Evolutionary conservation across 2,329 filamentous ascomycete species (phyloP).

Genomic region (Xylaria sp.): DNA sequence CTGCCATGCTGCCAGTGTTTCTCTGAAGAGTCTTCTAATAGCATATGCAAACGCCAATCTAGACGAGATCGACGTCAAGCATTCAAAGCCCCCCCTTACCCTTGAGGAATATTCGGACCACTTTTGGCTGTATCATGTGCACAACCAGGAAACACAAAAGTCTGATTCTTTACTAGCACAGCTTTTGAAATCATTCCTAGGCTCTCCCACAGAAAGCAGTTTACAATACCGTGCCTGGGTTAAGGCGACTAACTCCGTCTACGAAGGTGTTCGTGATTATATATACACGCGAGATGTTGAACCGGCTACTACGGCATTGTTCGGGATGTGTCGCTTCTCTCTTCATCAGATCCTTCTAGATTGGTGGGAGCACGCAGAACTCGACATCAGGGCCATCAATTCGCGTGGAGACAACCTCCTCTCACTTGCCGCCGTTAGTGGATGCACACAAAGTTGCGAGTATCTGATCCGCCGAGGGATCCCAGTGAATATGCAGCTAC

Average conservation of each 20-base stretch:
- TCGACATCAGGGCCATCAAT: too few relatives aligned
- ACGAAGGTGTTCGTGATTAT: too few relatives aligned
- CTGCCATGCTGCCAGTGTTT: constrained; percentile 15
- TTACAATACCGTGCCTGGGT: constrained; percentile 9
- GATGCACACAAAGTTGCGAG: too few relatives aligned
- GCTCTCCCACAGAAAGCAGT: constrained; percentile 12
- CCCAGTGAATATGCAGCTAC: constrained; percentile 1
- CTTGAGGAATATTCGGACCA: not conserved
- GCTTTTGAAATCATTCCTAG: constrained; percentile 29
- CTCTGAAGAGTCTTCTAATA: constrained; percentile 12
- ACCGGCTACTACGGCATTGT: not conserved
- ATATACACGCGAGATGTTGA: not conserved
- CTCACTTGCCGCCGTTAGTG: too few relatives aligned
- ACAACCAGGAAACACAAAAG: not conserved
- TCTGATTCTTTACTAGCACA: not conserved
- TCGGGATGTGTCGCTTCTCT: not conserved
- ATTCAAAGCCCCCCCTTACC: not conserved
- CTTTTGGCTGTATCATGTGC: constrained; percentile 10
- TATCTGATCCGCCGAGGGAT: too few relatives aligned
- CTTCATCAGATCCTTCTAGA: too few relatives aligned
- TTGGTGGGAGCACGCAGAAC: too few relatives aligned
- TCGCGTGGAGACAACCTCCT: too few relatives aligned
- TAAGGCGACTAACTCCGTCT: too few relatives aligned
- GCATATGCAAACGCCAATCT: not conserved
- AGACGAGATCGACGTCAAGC: not conserved